A percentile compares a stretch with the other conserved stretches of the same genome.
These are phyloP conservation scores for Phyllachora maydis DNA, from an alignment of 2,329 filamentous ascomycete species.

Conservation along the genomic window DNA sequence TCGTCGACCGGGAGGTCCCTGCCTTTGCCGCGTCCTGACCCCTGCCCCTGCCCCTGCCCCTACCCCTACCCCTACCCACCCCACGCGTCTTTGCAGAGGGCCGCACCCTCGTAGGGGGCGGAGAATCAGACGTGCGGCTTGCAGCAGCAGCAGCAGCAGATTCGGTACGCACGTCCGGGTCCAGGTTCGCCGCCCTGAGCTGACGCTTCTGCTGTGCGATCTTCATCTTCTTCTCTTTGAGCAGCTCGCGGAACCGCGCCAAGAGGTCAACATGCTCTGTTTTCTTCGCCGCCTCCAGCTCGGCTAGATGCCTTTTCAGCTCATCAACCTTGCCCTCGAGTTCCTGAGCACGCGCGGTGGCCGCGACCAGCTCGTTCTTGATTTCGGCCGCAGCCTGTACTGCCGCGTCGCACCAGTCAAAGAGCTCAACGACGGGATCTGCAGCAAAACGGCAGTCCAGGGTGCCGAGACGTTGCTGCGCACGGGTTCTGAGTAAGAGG, in stretches of 20 bases:
- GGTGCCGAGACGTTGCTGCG: slow-evolving; percentile 46
- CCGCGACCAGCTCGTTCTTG: slow-evolving; percentile 12
- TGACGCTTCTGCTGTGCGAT: slow-evolving; percentile 53
- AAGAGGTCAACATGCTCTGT: slow-evolving; percentile 46
- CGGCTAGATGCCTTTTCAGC: slow-evolving; percentile 41
- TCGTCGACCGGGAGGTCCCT: no score
- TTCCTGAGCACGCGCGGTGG: slow-evolving; percentile 18
- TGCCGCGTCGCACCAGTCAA: slow-evolving; percentile 48
- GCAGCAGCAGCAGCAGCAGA: no score
- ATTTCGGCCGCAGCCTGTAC: slow-evolving; percentile 21
- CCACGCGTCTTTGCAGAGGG: no score
- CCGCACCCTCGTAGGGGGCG: no score
- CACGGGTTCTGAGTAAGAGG: slow-evolving; percentile 2
- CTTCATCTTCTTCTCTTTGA: slow-evolving; percentile 67
- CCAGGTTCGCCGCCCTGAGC: no score
- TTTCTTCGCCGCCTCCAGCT: slow-evolving; percentile 43
- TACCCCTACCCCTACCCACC: no score
- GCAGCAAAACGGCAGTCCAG: slow-evolving; percentile 34
- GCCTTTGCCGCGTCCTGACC: no score
- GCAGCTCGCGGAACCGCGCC: slow-evolving; percentile 45
- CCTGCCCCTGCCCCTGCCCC: no score
- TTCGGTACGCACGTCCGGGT: no score
- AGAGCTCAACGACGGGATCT: slow-evolving; percentile 39
- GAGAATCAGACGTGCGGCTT: no score
- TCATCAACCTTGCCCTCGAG: slow-evolving; percentile 35